A percentile compares a stretch with the other conserved stretches of the same genome.
Evolutionary conservation across 1,284 basidiomycete species (phyloP).

Genomic region (Cerioporus squamosus): DNA sequence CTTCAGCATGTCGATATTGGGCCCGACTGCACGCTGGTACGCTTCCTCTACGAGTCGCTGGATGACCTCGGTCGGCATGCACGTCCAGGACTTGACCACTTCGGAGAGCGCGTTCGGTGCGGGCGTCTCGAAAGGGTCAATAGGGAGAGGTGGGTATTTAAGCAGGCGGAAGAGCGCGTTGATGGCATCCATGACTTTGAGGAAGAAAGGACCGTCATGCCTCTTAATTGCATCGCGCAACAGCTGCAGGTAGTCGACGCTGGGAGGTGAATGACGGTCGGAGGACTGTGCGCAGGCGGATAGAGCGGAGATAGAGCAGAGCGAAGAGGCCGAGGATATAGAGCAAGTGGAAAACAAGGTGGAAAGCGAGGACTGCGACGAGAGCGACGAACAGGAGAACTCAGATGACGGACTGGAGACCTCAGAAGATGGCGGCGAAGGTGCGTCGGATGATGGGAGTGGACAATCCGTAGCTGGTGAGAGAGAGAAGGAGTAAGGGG

Average conservation of each 20-base stretch:
- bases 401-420: conserved; percentile 27
- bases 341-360: conserved; percentile 26
- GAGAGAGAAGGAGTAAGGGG: too few species aligned
- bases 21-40: conserved; percentile 79
- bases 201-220: conserved; percentile 70
- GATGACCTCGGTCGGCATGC: conserved; percentile 60
- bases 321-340: conserved; percentile 24
- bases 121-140: conserved; percentile 47
- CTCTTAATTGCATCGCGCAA: conserved; percentile 67
- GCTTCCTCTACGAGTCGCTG: conserved; percentile 78
- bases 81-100: conserved; percentile 52
- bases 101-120: conserved; percentile 53
- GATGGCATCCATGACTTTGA: conserved; percentile 59
- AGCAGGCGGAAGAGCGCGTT: conserved; percentile 61
- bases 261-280: conserved; percentile 29
- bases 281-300: conserved; percentile 38
- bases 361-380: conserved; percentile 29
- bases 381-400: conserved; percentile 23
- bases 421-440: conserved; percentile 37
- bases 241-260: conserved; percentile 55
- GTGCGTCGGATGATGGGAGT: conserved; percentile 6
- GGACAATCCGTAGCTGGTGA: background rate
- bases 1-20: conserved; percentile 63
- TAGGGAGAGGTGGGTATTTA: conserved; percentile 62
- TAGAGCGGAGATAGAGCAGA: conserved; percentile 38